Percentiles rank a stretch among this genome's conserved stretches.
These are phyloP conservation scores for Panus rudis DNA, from an alignment of 768 basidiomycete genomes.

Conservation along the genomic window DNA sequence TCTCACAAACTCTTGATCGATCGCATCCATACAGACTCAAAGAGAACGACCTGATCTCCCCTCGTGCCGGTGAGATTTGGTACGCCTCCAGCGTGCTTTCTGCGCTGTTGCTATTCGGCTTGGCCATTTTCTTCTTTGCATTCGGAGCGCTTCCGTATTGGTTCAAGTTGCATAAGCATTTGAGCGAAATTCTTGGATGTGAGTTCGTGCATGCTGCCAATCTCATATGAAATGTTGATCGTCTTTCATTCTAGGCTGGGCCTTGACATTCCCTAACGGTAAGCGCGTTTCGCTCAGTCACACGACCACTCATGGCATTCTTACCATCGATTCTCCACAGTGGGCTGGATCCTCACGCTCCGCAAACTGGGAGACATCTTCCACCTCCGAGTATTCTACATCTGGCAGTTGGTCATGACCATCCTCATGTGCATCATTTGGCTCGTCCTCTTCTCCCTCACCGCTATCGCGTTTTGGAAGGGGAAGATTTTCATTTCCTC, in stretches of 20 bases:
- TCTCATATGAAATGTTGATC: not conserved
- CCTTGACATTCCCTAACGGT: conserved; percentile 41
- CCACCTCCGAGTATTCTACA: conserved; percentile 30
- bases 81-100: conserved; percentile 34
- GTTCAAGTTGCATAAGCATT: conserved; percentile 41
- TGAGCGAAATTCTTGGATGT: conserved; percentile 42
- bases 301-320: not conserved
- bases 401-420: conserved; percentile 34
- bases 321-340: conserved; percentile 5
- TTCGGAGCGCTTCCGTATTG: conserved; percentile 40
- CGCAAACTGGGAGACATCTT: conserved; percentile 37
- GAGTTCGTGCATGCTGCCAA: conserved; percentile 9
- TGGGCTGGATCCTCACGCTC: conserved; percentile 39
- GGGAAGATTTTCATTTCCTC: conserved; percentile 38
- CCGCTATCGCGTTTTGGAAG: conserved; percentile 33
- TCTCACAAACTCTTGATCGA: not conserved
- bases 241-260: conserved; percentile 28
- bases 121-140: conserved; percentile 40
- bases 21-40: conserved; percentile 3
- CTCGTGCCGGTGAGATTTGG: conserved; percentile 37
- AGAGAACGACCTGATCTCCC: conserved; percentile 28
- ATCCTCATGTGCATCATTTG: conserved; percentile 34
- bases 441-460: conserved; percentile 35
- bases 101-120: conserved; percentile 36
- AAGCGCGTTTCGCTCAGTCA: conserved; percentile 2